phyloP scores from a whole-genome alignment of 2,329 filamentous ascomycete species.

The Bipolaris victoriae region DNA sequence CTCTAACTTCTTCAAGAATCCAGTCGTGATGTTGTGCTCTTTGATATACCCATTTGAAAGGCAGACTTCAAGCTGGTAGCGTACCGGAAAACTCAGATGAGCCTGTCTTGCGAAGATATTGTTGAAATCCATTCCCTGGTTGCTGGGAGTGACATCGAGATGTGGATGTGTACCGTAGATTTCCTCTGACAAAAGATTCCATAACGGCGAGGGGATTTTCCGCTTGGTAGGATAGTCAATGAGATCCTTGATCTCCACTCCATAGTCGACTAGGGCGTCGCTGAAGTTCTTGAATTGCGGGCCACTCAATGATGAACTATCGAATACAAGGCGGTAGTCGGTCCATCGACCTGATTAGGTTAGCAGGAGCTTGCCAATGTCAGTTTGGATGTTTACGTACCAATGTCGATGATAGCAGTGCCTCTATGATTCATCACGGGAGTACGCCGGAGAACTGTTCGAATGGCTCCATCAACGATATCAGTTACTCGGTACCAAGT shows the following conservation, averaged over 20 bases:
- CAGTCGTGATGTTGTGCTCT: slow-evolving; percentile 72
- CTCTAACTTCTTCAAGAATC: slow-evolving; percentile 70
- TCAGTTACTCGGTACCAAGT: slow-evolving; percentile 70
- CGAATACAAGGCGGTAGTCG: slow-evolving; percentile 61
- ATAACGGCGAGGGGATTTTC: slow-evolving; percentile 24
- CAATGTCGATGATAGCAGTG: slow-evolving; percentile 65
- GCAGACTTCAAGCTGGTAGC: slow-evolving; percentile 93
- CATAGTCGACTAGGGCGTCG: slow-evolving; percentile 71
- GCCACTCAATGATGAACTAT: slow-evolving; percentile 37
- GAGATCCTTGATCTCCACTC: slow-evolving; percentile 62
- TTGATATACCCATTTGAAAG: slow-evolving; percentile 79
- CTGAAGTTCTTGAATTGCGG: slow-evolving; percentile 54
- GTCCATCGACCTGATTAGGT: slow-evolving; percentile 63
- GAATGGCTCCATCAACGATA: slow-evolving; percentile 56
- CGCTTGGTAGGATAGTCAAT: slow-evolving; percentile 52
- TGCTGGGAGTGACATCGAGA: slow-evolving; percentile 8
- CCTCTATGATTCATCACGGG: slow-evolving; percentile 50
- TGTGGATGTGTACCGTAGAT: slow-evolving; percentile 34
- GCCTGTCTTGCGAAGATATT: slow-evolving; percentile 42
- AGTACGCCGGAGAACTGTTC: slow-evolving; percentile 21
- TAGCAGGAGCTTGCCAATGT: not conserved
- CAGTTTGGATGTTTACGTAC: slow-evolving; percentile 39
- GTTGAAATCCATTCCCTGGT: slow-evolving; percentile 24
- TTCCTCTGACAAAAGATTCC: slow-evolving; percentile 40
- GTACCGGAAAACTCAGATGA: slow-evolving; percentile 65